Evolutionary conservation across 768 basidiomycete species (phyloP).

Genomic region (Chlorophyllum brunneum): DNA sequence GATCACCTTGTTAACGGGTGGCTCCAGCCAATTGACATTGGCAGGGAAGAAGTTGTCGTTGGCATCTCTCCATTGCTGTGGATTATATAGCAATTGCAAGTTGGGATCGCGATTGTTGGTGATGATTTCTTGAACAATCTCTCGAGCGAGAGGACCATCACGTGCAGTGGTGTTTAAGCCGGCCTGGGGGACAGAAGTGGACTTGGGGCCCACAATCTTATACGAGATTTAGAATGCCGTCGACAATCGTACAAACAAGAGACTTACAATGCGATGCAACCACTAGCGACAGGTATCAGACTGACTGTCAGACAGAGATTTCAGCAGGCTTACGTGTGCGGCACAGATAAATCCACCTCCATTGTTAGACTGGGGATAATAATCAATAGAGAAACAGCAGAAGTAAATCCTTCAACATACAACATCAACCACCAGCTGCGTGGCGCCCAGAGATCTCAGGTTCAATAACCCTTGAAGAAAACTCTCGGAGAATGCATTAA

Average conservation of each 20-base stretch:
- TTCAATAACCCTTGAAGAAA: conserved; percentile 45
- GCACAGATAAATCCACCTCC: conserved; percentile 57
- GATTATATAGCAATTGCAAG: conserved; percentile 43
- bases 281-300: conserved; percentile 24
- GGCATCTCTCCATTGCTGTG: conserved; percentile 43
- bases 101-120: conserved; percentile 41
- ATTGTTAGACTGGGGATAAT: conserved; percentile 37
- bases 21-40: conserved; percentile 45
- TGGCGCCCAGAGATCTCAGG: conserved; percentile 48
- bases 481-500: conserved; percentile 36
- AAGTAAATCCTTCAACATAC: conserved; percentile 22
- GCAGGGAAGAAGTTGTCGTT: conserved; percentile 39
- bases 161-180: conserved; percentile 51
- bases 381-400: neutral
- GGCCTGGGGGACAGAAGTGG: conserved; percentile 51
- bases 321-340: conserved; percentile 43
- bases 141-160: conserved; percentile 45
- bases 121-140: conserved; percentile 42
- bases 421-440: conserved; percentile 56
- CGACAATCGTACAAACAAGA: neutral
- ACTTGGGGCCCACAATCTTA: conserved; percentile 51
- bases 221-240: neutral
- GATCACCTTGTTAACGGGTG: conserved; percentile 36
- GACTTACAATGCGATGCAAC: conserved; percentile 43
- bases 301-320: neutral